phyloP scores from a whole-genome alignment of 768 basidiomycete species.

The Kwoniella botswanensis region DNA sequence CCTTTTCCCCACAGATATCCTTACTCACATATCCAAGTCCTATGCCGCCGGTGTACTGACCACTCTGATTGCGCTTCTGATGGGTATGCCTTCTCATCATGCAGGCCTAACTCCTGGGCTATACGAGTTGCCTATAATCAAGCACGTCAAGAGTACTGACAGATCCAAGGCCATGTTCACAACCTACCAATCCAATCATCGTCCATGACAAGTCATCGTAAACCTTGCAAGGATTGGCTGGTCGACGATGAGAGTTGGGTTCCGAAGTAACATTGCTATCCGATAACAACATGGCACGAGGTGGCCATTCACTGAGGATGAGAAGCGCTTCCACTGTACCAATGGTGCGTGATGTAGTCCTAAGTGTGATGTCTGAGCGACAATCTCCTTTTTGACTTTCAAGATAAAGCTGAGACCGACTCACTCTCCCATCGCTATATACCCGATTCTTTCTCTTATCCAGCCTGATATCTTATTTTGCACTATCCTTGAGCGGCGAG shows the following conservation, averaged over 20 bases:
- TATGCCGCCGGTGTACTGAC: constrained; percentile 5
- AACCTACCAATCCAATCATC: constrained; percentile 8
- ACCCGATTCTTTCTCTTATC: constrained; percentile 7
- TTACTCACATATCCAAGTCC: constrained; percentile 12
- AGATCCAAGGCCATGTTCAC: background rate
- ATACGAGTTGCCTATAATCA: constrained; percentile 3
- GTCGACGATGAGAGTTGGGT: background rate
- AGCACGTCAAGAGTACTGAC: background rate
- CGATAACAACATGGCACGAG: background rate
- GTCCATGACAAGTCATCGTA: constrained; percentile 16
- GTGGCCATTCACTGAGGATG: constrained; percentile 14
- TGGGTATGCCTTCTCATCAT: constrained; percentile 12
- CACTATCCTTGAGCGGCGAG: background rate
- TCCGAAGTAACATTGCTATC: background rate
- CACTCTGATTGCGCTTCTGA: constrained; percentile 6
- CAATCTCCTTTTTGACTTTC: background rate
- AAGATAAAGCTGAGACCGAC: background rate
- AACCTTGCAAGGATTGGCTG: constrained; percentile 9
- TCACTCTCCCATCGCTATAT: constrained; percentile 16
- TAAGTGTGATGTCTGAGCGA: background rate
- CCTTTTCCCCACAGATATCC: too few relatives aligned
- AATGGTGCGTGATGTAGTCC: constrained; percentile 1
- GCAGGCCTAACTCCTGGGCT: constrained; percentile 8
- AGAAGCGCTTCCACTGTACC: constrained; percentile 7
- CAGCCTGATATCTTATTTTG: constrained; percentile 4